Conservation (phyloP, 1,284 basidiomycete species). For the Marasmius tenuissimus region DNA sequence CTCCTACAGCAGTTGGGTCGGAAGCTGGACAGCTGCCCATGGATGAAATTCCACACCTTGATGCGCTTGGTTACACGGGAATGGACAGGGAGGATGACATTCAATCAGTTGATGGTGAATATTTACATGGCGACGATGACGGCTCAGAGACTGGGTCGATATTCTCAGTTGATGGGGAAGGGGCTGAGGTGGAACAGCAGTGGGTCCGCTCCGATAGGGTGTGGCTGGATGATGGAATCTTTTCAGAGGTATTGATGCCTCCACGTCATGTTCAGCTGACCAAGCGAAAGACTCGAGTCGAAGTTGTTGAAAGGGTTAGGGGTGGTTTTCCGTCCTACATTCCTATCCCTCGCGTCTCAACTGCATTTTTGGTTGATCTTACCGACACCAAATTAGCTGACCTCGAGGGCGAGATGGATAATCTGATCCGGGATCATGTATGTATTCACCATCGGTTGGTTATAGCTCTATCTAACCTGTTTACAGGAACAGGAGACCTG, state of each 20-base stretch:
- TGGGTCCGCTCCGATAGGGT: neutral
- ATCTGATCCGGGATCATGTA: neutral
- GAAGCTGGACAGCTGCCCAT: no score
- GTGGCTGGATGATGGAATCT: neutral
- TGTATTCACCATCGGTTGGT: neutral
- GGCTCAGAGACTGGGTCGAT: neutral
- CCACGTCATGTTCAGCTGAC: neutral
- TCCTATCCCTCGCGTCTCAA: neutral
- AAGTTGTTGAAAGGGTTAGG: neutral
- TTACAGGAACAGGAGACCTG: neutral
- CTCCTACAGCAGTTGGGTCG: no score
- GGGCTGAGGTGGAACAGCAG: neutral
- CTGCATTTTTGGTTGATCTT: neutral
- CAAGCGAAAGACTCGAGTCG: neutral
- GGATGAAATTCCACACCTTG: no score
- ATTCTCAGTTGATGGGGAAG: neutral
- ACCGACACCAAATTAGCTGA: neutral
- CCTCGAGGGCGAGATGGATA: neutral
- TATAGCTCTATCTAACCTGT: neutral
- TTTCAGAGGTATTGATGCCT: neutral
- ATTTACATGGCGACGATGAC: no score
- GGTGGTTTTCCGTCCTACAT: neutral
- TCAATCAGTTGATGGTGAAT: no score
- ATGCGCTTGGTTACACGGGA: no score
- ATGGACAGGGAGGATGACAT: no score